Evolutionary conservation across 2,329 filamentous ascomycete species (phyloP).

Genomic region (Ceratocystis albifundus): DNA sequence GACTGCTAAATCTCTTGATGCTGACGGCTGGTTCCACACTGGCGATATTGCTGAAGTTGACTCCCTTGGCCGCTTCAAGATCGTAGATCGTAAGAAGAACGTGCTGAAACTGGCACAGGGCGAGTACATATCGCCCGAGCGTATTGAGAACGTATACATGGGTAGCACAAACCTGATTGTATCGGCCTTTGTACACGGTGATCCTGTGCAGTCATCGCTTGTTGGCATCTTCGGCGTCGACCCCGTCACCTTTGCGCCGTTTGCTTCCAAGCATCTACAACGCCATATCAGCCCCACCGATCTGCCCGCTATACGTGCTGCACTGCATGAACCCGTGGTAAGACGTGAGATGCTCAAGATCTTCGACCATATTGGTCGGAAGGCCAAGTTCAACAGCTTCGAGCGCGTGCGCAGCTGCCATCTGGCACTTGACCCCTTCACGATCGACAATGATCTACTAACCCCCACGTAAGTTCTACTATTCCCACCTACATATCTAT

Average conservation of each 20-base stretch:
- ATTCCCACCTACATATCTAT: not conserved
- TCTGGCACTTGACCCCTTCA: conserved; percentile 79
- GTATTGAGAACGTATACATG: conserved; percentile 88
- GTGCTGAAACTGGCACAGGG: conserved; percentile 97
- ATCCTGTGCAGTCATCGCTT: conserved; percentile 66
- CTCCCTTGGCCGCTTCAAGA: conserved; percentile 72
- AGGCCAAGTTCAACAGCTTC: conserved; percentile 83
- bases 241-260: conserved; percentile 69
- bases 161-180: conserved; percentile 67
- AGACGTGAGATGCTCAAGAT: conserved; percentile 64
- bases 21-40: conserved; percentile 94
- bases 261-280: conserved; percentile 64
- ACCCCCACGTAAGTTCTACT: conserved; percentile 64
- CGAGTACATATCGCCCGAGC: conserved; percentile 95
- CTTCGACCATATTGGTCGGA: conserved; percentile 64
- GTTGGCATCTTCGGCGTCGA: conserved; percentile 84
- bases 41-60: conserved; percentile 86
- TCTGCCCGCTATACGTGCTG: conserved; percentile 52
- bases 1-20: conserved; percentile 67
- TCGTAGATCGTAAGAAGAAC: conserved; percentile 97
- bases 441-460: conserved; percentile 79
- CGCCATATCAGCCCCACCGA: conserved; percentile 54
- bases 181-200: conserved; percentile 82
- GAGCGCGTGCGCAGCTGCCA: conserved; percentile 67
- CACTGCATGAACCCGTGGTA: conserved; percentile 57